Base-by-base conservation (phyloP, 768 basidiomycete species). In the Mycena indigotica region DNA sequence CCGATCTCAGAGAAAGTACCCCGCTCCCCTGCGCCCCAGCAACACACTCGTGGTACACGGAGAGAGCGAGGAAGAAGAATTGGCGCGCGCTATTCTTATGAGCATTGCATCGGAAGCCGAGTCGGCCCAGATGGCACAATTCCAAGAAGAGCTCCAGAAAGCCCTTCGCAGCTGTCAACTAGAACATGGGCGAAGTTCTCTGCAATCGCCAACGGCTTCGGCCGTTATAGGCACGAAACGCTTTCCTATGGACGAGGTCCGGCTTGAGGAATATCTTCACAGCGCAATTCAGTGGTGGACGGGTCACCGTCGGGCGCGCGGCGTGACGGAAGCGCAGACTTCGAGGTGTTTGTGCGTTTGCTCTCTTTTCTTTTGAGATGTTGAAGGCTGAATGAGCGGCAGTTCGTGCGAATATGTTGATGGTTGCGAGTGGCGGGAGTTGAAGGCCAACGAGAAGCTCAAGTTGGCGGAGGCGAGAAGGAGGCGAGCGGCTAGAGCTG, bases 371-470 rank as follows among this genome's bases (percentile, higher is more conserved):
- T 21, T 26, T 39, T 46, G 28, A 52, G 25, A n/a, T n/a, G n/a
- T n/a, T n/a, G n/a, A n/a, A n/a, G n/a, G n/a, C 57, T 55, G 28
- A 60, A 24, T 25, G 5, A 26, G 40, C 25, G 46, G 3, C 52
- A 88, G 88, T 45, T 77, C 80, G 15, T 94, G 91, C 66, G 91
- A 93, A 71, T 94, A 92, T 66, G 72, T 73, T 28, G 72, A 79
- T 2, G 85, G 83, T 13, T 95, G 93, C 65, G 93, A 95, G 73
- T 95, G 92, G 92, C 77, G 91, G 60, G 85, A 84, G 23, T 62
- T 70, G 56, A 84, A 84, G 64, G 82, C 77, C 17, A 50, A 59
- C 23, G 83, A 84, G 60, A 54, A 28, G 39, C 50, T 52, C 32
- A n/a, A n/a, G n/a, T 45, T 45, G 41, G 41, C 16, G 41, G 8